phyloP scores from a whole-genome alignment of 2,329 filamentous ascomycete genomes.

The Curvularia hawaiiensis region DNA sequence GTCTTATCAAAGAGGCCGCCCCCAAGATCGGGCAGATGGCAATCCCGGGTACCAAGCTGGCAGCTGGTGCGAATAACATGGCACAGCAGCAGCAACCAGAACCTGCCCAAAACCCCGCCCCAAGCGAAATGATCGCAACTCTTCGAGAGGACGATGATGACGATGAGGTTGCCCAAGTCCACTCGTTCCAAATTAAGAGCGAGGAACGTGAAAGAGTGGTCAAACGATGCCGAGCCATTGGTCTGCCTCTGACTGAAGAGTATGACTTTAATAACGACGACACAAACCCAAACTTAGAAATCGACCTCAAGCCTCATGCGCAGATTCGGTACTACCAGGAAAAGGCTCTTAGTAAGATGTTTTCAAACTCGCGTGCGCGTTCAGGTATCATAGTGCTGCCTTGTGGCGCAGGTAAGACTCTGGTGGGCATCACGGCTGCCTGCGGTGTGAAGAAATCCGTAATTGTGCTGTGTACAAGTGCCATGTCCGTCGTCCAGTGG shows the following conservation, averaged over 20 bases:
- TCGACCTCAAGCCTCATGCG: conserved; percentile 86
- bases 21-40: conserved; percentile 86
- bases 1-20: conserved; percentile 78
- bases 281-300: conserved; percentile 87
- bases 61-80: conserved; percentile 80
- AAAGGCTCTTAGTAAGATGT: conserved; percentile 98
- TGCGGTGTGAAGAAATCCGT: conserved; percentile 98
- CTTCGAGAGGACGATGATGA: conserved; percentile 75
- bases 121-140: conserved; percentile 69
- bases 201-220: conserved; percentile 84
- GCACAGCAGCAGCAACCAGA: conserved; percentile 46
- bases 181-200: conserved; percentile 89
- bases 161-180: conserved; percentile 84
- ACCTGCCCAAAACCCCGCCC: conserved; percentile 37
- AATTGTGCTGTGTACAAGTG: conserved; percentile 93
- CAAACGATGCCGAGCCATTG: conserved; percentile 85
- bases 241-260: conserved; percentile 88
- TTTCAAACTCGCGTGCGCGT: conserved; percentile 95
- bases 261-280: conserved; percentile 96
- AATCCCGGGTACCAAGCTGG: conserved; percentile 93
- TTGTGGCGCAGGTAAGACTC: conserved; percentile 94
- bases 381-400: conserved; percentile 97
- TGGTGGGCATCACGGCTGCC: conserved; percentile 97
- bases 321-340: conserved; percentile 96
- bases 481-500: conserved; percentile 98